Evolutionary conservation across 2,329 filamentous ascomycete species (phyloP).

Genomic region (Aspergillus flavus): DNA sequence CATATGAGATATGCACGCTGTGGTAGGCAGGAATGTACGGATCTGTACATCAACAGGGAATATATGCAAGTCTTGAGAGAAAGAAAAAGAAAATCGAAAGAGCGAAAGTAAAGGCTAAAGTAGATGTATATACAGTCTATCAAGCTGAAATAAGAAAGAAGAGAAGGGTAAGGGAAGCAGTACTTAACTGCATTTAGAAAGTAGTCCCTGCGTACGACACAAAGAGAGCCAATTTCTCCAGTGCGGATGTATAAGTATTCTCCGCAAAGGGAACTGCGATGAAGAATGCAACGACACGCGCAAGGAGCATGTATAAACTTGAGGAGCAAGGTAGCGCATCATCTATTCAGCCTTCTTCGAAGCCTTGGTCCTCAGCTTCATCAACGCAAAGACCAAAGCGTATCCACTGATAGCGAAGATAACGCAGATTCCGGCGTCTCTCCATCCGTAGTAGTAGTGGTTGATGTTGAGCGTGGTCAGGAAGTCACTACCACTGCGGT

Average conservation of each 20-base stretch:
- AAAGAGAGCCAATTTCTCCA: not conserved
- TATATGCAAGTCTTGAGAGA: not conserved
- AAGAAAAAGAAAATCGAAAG: not conserved
- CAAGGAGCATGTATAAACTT: no score
- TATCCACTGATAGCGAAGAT: constrained; percentile 60
- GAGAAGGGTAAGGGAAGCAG: not conserved
- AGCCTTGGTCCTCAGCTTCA: constrained; percentile 39
- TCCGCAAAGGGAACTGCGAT: not conserved
- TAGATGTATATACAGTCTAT: not conserved
- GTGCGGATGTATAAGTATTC: not conserved
- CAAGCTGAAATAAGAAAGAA: not conserved
- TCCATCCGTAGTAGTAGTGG: constrained; percentile 67
- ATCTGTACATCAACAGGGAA: not conserved
- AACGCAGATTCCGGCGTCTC: constrained; percentile 62
- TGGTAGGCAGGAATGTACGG: not conserved
- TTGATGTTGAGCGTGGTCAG: constrained; percentile 60
- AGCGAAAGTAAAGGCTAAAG: not conserved
- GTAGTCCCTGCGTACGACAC: not conserved
- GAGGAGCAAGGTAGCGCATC: not conserved
- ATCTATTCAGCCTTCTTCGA: constrained; percentile 36
- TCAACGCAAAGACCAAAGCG: constrained; percentile 44
- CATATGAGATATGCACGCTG: not conserved
- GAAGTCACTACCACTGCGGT: constrained; percentile 61
- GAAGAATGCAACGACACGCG: no score
- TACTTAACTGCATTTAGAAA: not conserved